Conservation (phyloP, 306 rosid genomes). For the Dicorynia guianensis region DNA sequence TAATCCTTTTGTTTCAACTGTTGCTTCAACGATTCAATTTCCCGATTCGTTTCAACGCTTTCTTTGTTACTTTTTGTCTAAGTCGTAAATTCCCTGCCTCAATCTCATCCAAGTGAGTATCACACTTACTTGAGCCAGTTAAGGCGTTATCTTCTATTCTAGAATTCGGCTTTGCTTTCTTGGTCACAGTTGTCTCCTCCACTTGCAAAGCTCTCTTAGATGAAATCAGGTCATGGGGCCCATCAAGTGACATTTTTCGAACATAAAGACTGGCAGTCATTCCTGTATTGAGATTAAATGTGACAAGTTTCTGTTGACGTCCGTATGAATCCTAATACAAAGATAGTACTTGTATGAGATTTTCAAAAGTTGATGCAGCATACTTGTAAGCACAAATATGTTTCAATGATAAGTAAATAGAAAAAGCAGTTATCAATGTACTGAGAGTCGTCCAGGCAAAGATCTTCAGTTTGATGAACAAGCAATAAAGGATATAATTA, state of each 20-base stretch:
- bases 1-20: conserved; percentile 58
- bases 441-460: conserved; percentile 12
- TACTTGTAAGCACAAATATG: conserved; percentile 4
- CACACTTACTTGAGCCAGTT: conserved; percentile 31
- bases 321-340: conserved; percentile 67
- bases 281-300: conserved; percentile 48
- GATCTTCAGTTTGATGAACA: conserved; percentile 16
- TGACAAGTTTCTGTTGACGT: conserved; percentile 62
- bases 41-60: conserved; percentile 9
- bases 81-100: conserved; percentile 49
- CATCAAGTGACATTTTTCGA: conserved; percentile 55
- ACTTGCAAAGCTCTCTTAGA: conserved; percentile 63
- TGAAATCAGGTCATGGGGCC: conserved; percentile 8
- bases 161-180: conserved; percentile 61
- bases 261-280: conserved; percentile 43
- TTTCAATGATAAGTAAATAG: conserved; percentile 17
- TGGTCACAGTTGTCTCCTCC: conserved; percentile 44
- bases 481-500: not conserved
- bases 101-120: conserved; percentile 46
- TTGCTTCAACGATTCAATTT: conserved; percentile 55
- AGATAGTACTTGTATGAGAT: not conserved
- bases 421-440: not conserved
- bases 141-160: conserved; percentile 39
- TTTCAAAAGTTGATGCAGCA: conserved; percentile 6
- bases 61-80: conserved; percentile 35